phyloP scores from a whole-genome alignment of 805 yeast genomes.

The Saccharomycopsis fibuligera region DNA sequence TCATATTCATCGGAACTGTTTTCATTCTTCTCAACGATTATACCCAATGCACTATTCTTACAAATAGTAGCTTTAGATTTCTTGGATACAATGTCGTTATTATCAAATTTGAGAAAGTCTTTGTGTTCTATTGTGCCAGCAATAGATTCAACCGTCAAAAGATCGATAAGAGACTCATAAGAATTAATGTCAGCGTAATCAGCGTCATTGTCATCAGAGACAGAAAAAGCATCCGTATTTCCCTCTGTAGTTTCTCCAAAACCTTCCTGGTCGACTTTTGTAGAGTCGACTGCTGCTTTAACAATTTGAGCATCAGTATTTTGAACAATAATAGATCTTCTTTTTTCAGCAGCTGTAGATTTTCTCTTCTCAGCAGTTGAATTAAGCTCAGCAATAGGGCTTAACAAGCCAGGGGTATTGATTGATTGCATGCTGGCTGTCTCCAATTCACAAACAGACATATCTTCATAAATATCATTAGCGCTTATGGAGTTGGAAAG shows the following conservation, averaged over 20 bases:
- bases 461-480: neutral
- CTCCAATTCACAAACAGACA: slow-evolving; percentile 1
- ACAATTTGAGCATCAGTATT: no score
- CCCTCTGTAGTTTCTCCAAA: no score
- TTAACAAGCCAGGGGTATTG: no score
- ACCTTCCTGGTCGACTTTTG: no score
- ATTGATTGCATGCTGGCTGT: no score
- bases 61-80: slow-evolving; percentile 3
- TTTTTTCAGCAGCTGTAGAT: neutral
- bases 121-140: slow-evolving; percentile 19
- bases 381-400: neutral
- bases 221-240: no score
- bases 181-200: slow-evolving; percentile 12
- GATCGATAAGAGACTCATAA: slow-evolving; percentile 11
- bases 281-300: no score
- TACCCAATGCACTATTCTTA: slow-evolving; percentile 18
- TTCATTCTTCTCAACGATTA: slow-evolving; percentile 5
- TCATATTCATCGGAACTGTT: slow-evolving; percentile 5
- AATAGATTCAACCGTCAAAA: slow-evolving; percentile 13
- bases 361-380: neutral
- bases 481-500: slow-evolving; percentile 5
- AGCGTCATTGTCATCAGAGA: neutral
- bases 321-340: no score
- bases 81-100: neutral
- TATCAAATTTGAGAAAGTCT: slow-evolving; percentile 11